Conservation (phyloP, 1,284 basidiomycete species). For the Sanghuangporus baumii region DNA sequence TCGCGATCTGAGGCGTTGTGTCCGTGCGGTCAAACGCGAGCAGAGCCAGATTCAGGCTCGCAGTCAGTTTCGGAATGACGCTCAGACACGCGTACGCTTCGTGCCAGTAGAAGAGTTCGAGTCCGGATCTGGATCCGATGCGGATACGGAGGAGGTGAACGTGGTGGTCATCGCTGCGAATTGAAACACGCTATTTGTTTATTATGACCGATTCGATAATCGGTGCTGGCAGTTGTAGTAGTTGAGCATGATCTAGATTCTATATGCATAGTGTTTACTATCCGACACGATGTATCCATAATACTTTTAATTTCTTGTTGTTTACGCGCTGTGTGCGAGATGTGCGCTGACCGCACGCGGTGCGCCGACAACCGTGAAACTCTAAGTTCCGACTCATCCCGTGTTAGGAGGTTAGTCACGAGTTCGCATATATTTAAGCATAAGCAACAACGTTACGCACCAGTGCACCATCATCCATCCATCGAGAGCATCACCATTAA, state of each 20-base stretch:
- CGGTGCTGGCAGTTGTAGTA: no score
- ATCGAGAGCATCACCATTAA: not conserved
- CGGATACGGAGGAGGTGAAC: not conserved
- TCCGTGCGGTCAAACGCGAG: not conserved
- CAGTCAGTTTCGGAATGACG: not conserved
- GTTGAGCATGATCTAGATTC: not conserved
- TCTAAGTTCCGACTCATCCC: not conserved
- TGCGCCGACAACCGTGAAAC: not conserved
- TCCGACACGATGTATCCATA: not conserved
- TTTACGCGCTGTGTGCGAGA: not conserved
- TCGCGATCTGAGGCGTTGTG: constrained; percentile 3
- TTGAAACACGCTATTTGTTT: not conserved
- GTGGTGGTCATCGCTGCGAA: not conserved
- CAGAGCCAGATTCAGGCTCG: not conserved
- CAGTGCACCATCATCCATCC: not conserved
- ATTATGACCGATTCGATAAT: no score
- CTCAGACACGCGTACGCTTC: no score
- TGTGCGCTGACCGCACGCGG: not conserved
- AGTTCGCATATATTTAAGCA: not conserved
- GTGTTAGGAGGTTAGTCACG: not conserved
- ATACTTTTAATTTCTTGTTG: not conserved
- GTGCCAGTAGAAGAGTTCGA: not conserved
- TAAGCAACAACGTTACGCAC: not conserved
- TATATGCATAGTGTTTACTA: no score
- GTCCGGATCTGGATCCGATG: not conserved